Evolutionary conservation across 371 early-diverging fungal genomes (phyloP), one percentile per base, ranked within the genome.

Genomic region (Syncephalastrum contaminatum): DNA sequence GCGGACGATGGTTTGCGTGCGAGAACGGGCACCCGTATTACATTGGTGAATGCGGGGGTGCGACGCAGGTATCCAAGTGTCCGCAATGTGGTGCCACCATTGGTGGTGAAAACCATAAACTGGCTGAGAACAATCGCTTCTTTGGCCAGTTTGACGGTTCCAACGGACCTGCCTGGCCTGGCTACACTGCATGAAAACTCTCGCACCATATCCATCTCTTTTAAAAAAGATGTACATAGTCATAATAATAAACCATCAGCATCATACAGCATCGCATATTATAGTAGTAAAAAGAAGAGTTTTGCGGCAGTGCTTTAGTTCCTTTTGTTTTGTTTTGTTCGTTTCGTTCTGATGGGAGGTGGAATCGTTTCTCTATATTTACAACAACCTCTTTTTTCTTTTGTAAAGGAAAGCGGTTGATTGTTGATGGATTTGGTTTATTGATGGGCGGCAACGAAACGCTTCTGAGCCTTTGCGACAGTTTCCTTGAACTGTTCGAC

Each of bases 401-500:
- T 30, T 8, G 10, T 30, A 30, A 30, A 30, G 36, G 10, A 30
- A 30, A 30, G 36, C 36, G 36, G 36, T 30, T 10, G 36, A 30
- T 30, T 30, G 36, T 30, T 30, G 36, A 30, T 30, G 36, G 36
- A 10, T 30, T 12, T 30, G 10, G 10, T 64, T 68, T 63, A 70
- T 69, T 77, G 73, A 52, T 73, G 72, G 30, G 73, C 56, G 51
- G 77, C 73, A 22, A 75, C 66, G 51, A 77, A 77, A 22, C 64
- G 79, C 70, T 72, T 81, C 57, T 83, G 83, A 46, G 83, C 84
- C 41, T 72, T 62, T 57, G 70, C 72, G 18, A 79, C 81, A 5
- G 76, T 70, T 18, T 59, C 62, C 61, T 86, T 88, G 70, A 88
- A 75, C 51, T 71, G 66, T 55, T 86, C 82, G 13, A 88, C 86